These are phyloP conservation scores for Trichosphaerium sp. DNA, from an alignment of 78 protist genomes.

Conservation along the genomic window DNA sequence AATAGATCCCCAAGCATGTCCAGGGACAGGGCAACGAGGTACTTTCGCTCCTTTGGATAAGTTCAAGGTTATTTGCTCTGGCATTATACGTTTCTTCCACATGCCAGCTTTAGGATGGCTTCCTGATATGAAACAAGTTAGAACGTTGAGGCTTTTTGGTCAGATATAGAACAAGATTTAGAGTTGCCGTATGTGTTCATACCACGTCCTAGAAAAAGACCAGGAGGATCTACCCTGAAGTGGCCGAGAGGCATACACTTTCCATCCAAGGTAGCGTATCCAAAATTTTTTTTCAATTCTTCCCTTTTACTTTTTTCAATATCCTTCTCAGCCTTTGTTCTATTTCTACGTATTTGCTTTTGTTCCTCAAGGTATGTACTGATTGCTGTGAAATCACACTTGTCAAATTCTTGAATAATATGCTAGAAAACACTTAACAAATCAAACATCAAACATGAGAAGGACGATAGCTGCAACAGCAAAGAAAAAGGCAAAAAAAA, in stretches of 20 bases:
- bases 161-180: too few relatives aligned
- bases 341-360: constrained; percentile 36
- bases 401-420: constrained; percentile 1
- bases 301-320: constrained; percentile 44
- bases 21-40: constrained; percentile 79
- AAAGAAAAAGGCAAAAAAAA: too few relatives aligned
- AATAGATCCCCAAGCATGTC: constrained; percentile 69
- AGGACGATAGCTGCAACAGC: too few relatives aligned
- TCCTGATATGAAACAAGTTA: too few relatives aligned
- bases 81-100: too few relatives aligned
- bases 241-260: constrained; percentile 79
- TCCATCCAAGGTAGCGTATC: constrained; percentile 87
- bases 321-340: constrained; percentile 68
- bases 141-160: too few relatives aligned
- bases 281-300: constrained; percentile 31
- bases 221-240: constrained; percentile 96
- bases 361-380: constrained; percentile 13
- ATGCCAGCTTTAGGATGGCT: too few relatives aligned
- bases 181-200: too few relatives aligned
- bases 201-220: constrained; percentile 98
- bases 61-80: too few relatives aligned
- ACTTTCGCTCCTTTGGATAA: constrained; percentile 44
- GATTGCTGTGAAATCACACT: constrained; percentile 79
- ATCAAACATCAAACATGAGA: too few relatives aligned
- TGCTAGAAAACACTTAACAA: too few relatives aligned